These are phyloP conservation scores for Arctium lappa DNA, from an alignment of 129 eudicot genomes.

Conservation along the genomic window DNA sequence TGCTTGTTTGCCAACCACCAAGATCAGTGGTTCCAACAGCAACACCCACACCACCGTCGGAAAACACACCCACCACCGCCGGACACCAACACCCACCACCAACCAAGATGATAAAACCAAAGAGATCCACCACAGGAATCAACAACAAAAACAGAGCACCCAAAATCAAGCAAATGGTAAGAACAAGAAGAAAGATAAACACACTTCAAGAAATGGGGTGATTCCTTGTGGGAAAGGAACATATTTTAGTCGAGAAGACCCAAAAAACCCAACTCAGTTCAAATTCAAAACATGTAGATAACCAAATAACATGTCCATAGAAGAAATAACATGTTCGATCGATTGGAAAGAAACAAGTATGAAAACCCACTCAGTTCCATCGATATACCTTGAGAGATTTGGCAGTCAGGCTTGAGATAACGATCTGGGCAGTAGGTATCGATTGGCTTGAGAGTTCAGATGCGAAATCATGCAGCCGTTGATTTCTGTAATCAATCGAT, in stretches of 20 bases:
- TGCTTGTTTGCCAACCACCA: constrained; percentile 33
- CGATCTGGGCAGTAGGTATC: too few relatives aligned
- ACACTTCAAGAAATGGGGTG: constrained; percentile 29
- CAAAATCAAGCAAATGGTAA: not conserved
- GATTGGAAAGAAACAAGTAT: too few relatives aligned
- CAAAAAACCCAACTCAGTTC: too few relatives aligned
- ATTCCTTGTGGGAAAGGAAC: constrained; percentile 76
- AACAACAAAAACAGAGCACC: not conserved
- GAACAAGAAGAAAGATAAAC: constrained; percentile 11
- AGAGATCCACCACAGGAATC: not conserved
- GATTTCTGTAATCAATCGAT: too few relatives aligned
- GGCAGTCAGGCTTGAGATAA: too few relatives aligned
- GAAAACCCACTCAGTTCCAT: too few relatives aligned
- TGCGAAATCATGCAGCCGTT: too few relatives aligned
- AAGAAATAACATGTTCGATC: too few relatives aligned
- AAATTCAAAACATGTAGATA: too few relatives aligned
- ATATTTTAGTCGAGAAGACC: constrained; percentile 49
- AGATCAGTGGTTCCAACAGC: constrained; percentile 36
- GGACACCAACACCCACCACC: constrained; percentile 5
- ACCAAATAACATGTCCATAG: too few relatives aligned
- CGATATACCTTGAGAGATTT: too few relatives aligned
- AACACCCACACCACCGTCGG: constrained; percentile 25
- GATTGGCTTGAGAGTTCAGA: too few relatives aligned
- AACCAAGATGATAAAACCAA: constrained; percentile 2
- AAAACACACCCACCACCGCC: not conserved